Conservation (phyloP, 805 yeast species). For the Clavispora fructus region DNA sequence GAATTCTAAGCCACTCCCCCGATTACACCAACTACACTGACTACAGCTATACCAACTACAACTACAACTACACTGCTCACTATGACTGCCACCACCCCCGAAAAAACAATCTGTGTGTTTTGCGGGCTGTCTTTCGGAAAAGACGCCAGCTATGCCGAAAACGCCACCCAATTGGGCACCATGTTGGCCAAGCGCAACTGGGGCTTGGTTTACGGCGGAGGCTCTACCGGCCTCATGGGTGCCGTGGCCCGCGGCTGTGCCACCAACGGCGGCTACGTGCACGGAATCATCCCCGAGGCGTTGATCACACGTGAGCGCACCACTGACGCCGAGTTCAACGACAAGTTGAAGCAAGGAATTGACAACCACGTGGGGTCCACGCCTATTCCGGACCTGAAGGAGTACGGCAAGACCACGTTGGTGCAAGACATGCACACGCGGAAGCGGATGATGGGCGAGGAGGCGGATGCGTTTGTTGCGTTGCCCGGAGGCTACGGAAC, state of each 20-base stretch:
- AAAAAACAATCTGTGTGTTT: constrained; percentile 68
- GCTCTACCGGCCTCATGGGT: constrained; percentile 83
- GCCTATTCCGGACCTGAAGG: constrained; percentile 53
- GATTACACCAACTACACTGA: background rate
- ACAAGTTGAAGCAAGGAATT: constrained; percentile 44
- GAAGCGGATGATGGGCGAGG: constrained; percentile 79
- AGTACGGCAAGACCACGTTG: constrained; percentile 73
- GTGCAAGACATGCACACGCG: constrained; percentile 89
- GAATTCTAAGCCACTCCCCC: no score
- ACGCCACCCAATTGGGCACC: constrained; percentile 58
- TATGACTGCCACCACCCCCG: constrained; percentile 23
- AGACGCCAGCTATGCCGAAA: constrained; percentile 41
- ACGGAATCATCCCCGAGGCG: constrained; percentile 85
- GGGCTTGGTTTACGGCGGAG: constrained; percentile 87
- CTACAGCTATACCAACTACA: background rate
- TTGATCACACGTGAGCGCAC: constrained; percentile 66
- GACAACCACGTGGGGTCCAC: constrained; percentile 63
- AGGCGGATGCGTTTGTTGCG: constrained; percentile 82
- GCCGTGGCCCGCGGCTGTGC: constrained; percentile 62
- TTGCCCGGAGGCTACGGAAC: constrained; percentile 93
- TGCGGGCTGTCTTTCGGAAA: constrained; percentile 81
- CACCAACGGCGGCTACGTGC: constrained; percentile 59
- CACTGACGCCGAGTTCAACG: constrained; percentile 39
- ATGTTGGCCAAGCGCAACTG: constrained; percentile 53
- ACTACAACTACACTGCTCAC: background rate